Evolutionary conservation across 2,329 filamentous ascomycete species (phyloP).

Genomic region (Calonectria naviculata): DNA sequence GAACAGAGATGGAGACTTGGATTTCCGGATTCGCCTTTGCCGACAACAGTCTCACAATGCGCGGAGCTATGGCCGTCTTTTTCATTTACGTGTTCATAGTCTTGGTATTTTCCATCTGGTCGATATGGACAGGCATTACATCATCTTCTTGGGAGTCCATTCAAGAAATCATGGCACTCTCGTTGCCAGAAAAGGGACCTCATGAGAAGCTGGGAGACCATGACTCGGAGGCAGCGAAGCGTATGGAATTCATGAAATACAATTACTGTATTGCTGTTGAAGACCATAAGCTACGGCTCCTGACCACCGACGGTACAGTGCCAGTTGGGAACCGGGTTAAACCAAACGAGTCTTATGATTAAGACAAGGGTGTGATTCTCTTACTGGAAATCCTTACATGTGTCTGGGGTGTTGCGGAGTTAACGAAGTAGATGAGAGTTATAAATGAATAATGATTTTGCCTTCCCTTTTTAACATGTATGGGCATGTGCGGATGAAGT

Average conservation of each 20-base stretch:
- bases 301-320: background rate
- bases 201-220: background rate
- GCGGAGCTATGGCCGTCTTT: conserved; percentile 15
- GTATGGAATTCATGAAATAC: conserved; percentile 12
- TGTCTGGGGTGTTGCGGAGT: too few species aligned
- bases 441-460: too few species aligned
- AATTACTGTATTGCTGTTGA: conserved; percentile 20
- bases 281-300: background rate
- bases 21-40: conserved; percentile 32
- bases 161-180: conserved; percentile 14
- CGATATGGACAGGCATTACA: conserved; percentile 19
- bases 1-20: conserved; percentile 33
- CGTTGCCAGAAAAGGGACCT: background rate
- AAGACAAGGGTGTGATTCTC: background rate
- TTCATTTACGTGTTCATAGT: conserved; percentile 15
- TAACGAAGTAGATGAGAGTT: too few species aligned
- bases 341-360: conserved; percentile 19
- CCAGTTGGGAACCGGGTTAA: conserved; percentile 10
- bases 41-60: conserved; percentile 22
- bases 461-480: too few species aligned
- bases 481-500: too few species aligned
- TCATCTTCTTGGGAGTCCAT: conserved; percentile 18
- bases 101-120: conserved; percentile 15
- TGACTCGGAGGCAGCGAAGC: background rate
- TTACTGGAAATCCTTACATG: background rate